phyloP scores from a whole-genome alignment of 176 grass and related monocot species.

The Saccharum spontaneum region DNA sequence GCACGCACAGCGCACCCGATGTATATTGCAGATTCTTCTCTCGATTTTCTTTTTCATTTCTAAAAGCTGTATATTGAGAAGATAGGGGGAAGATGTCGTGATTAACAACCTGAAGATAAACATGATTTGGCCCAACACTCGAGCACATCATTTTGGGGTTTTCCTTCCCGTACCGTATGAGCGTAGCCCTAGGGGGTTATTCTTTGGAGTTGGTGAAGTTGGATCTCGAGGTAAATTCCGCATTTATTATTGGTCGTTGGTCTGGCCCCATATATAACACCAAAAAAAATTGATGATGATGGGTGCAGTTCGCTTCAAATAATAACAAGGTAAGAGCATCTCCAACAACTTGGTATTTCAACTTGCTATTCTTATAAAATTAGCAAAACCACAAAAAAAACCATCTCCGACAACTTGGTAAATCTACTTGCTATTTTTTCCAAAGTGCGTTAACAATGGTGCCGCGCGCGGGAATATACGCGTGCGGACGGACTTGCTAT shows the following conservation, averaged over 20 bases:
- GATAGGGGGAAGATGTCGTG: neutral
- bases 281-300: neutral
- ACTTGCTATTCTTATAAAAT: too few species aligned
- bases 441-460: too few species aligned
- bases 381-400: too few species aligned
- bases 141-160: neutral
- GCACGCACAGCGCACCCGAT: neutral
- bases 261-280: neutral
- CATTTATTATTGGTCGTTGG: constrained; percentile 40
- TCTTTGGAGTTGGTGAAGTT: constrained; percentile 14
- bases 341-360: too few species aligned
- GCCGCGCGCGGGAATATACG: too few species aligned
- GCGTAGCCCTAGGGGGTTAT: neutral
- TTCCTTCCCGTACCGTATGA: too few species aligned
- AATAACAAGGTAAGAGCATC: too few species aligned
- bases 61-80: neutral
- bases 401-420: too few species aligned
- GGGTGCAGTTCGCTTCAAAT: neutral
- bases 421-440: too few species aligned
- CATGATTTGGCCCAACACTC: neutral
- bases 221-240: constrained; percentile 52
- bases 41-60: neutral
- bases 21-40: constrained; percentile 1
- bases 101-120: neutral
- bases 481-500: too few species aligned